These are phyloP conservation scores for Ogataea corticis DNA, from an alignment of 805 yeast genomes.

Conservation along the genomic window DNA sequence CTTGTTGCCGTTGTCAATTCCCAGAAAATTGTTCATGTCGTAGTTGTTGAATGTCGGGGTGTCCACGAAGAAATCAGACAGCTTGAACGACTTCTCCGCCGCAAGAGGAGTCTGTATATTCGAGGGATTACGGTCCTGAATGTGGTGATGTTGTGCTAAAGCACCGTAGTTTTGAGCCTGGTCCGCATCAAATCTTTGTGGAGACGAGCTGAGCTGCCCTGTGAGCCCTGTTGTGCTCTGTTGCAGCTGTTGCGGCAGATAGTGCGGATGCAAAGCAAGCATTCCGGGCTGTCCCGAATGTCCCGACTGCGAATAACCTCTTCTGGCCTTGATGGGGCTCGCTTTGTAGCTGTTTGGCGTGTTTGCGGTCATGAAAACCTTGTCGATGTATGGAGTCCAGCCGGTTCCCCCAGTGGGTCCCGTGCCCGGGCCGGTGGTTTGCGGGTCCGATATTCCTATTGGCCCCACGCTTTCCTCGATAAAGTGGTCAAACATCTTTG, in stretches of 20 bases:
- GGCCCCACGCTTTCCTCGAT: slow-evolving; percentile 19
- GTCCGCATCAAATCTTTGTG: slow-evolving; percentile 14
- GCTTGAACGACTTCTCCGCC: slow-evolving; percentile 22
- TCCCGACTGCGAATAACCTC: slow-evolving; percentile 3
- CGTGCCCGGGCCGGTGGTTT: slow-evolving; percentile 11
- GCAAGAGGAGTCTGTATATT: slow-evolving; percentile 22
- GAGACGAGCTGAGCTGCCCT: slow-evolving; percentile 16
- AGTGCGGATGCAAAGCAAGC: slow-evolving; percentile 4
- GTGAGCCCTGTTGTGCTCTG: not conserved
- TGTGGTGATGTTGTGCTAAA: slow-evolving; percentile 1
- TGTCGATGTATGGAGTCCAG: slow-evolving; percentile 32
- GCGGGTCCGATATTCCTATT: slow-evolving; percentile 1
- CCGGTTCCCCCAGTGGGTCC: slow-evolving; percentile 15
- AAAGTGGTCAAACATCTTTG: slow-evolving; percentile 30
- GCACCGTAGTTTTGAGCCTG: slow-evolving; percentile 3
- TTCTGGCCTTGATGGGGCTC: slow-evolving; percentile 16
- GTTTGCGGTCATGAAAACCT: slow-evolving; percentile 18
- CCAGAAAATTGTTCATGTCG: slow-evolving; percentile 19
- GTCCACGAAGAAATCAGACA: slow-evolving; percentile 26
- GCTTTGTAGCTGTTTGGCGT: slow-evolving; percentile 3
- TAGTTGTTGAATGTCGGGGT: slow-evolving; percentile 25
- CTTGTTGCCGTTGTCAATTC: slow-evolving; percentile 22
- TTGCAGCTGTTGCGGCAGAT: slow-evolving; percentile 7
- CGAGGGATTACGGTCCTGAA: slow-evolving; percentile 1
- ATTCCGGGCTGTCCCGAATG: not conserved